These are phyloP conservation scores for Larix sibirica DNA, from an alignment of 83 land plant species.

Conservation along the genomic window DNA sequence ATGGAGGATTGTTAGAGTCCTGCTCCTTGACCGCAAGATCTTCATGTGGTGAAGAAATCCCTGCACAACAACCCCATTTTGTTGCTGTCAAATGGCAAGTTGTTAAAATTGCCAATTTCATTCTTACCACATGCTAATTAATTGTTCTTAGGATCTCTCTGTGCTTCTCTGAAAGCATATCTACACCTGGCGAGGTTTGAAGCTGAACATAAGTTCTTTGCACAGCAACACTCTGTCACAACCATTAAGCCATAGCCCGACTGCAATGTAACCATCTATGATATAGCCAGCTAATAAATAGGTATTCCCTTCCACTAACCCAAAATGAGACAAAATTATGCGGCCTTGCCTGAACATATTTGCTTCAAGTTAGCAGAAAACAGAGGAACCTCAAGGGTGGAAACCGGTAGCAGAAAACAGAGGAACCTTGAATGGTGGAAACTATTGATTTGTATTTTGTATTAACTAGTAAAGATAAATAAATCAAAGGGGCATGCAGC, in stretches of 20 bases:
- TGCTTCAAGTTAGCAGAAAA: no score
- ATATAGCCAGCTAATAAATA: neutral
- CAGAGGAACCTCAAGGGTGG: no score
- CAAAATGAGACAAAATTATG: neutral
- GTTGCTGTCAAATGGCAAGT: neutral
- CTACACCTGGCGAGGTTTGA: no score
- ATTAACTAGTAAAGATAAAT: no score
- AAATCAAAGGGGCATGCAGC: no score
- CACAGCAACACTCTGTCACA: no score
- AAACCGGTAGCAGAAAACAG: no score
- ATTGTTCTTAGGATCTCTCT: neutral
- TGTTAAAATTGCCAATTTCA: neutral
- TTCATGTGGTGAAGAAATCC: slow-evolving; percentile 28
- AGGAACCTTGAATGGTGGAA: no score
- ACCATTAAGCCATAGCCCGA: neutral
- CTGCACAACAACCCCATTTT: slow-evolving; percentile 21
- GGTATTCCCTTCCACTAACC: neutral
- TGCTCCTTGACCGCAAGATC: slow-evolving; percentile 32
- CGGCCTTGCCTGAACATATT: no score
- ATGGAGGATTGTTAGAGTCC: slow-evolving; percentile 30
- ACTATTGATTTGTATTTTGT: no score
- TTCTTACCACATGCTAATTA: neutral
- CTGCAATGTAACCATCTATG: neutral
- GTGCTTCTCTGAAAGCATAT: no score
- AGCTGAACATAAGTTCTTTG: no score